phyloP scores from a whole-genome alignment of 1,284 basidiomycete genomes.

The Bjerkandera adusta region DNA sequence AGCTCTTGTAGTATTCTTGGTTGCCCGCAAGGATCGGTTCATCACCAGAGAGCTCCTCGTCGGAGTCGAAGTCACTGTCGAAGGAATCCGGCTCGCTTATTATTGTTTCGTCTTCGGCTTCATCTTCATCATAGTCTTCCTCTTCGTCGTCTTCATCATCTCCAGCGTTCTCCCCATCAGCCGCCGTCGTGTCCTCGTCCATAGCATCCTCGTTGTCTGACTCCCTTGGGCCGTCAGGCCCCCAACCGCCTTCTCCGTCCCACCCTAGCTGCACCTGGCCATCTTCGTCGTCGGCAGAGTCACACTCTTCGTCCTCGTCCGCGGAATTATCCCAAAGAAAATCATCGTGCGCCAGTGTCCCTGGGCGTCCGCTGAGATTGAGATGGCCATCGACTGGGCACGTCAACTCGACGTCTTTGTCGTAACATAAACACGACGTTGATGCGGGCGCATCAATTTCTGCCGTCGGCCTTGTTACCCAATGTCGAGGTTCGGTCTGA shows the following conservation, averaged over 20 bases:
- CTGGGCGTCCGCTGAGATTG: not conserved
- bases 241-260: too few species aligned
- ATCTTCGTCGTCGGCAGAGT: too few species aligned
- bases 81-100: too few species aligned
- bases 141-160: too few species aligned
- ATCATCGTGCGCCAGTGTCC: not conserved
- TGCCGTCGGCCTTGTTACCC: not conserved
- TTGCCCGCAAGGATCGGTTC: too few species aligned
- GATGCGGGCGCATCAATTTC: too few species aligned
- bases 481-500: not conserved
- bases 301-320: not conserved
- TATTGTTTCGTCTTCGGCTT: too few species aligned
- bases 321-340: too few species aligned
- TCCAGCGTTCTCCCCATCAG: not conserved
- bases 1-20: too few species aligned
- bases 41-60: not conserved
- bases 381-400: not conserved
- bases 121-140: too few species aligned
- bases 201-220: not conserved
- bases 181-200: not conserved
- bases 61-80: not conserved
- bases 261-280: too few species aligned
- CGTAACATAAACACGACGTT: not conserved
- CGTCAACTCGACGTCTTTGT: not conserved
- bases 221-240: not conserved